Percentiles rank a stretch among this genome's conserved stretches.
These are phyloP conservation scores for Crataegus laevigata DNA, from an alignment of 306 rosid species.

Conservation along the genomic window DNA sequence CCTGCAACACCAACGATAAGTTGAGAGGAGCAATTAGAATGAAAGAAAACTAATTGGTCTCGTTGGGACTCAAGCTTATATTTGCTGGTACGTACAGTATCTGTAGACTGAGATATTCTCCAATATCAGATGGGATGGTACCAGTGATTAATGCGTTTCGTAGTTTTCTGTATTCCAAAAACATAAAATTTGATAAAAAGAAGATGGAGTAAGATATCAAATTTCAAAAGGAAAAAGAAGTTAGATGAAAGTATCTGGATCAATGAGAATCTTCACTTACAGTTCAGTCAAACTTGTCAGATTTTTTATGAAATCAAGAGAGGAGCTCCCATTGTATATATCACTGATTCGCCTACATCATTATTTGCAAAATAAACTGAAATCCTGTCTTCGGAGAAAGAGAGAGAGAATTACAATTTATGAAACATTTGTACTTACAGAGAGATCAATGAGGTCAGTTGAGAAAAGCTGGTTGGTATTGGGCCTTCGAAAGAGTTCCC, in stretches of 20 bases:
- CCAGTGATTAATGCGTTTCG: slow-evolving; percentile 27
- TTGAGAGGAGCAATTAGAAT: background rate
- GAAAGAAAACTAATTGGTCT: background rate
- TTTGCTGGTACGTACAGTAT: background rate
- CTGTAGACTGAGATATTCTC: background rate
- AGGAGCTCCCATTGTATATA: slow-evolving; percentile 21
- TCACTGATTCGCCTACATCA: slow-evolving; percentile 21
- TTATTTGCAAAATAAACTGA: background rate
- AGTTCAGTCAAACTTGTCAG: slow-evolving; percentile 5
- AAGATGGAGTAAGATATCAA: background rate
- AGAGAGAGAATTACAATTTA: background rate
- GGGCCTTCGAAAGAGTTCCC: slow-evolving; percentile 33
- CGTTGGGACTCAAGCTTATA: background rate
- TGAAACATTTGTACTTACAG: slow-evolving; percentile 12
- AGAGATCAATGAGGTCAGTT: background rate
- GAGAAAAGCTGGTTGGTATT: slow-evolving; percentile 24
- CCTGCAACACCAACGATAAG: slow-evolving; percentile 4
- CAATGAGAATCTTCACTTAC: slow-evolving; percentile 11
- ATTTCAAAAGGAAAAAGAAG: background rate
- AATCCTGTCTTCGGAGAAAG: no score
- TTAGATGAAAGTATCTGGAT: background rate
- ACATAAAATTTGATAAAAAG: background rate
- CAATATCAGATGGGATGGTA: slow-evolving; percentile 15
- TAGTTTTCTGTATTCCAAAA: slow-evolving; percentile 2
- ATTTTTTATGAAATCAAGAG: slow-evolving; percentile 11